Conservation (phyloP, 768 basidiomycete genomes). For the Boletus patriciae region DNA sequence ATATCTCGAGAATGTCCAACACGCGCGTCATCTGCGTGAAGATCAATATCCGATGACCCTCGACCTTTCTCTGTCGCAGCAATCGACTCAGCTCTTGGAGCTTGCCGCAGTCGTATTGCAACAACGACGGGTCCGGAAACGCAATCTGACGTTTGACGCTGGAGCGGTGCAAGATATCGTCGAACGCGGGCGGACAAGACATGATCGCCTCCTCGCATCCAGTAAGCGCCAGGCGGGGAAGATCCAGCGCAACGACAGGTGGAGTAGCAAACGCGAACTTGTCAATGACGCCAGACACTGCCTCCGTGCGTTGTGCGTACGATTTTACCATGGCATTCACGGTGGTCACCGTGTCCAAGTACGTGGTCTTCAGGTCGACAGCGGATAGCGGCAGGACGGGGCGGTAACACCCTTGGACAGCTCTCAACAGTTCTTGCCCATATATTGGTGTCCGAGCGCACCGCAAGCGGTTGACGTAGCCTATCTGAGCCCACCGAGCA, state of each 20-base stretch:
- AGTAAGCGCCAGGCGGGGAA: slow-evolving; percentile 62
- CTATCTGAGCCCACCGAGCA: slow-evolving; percentile 66
- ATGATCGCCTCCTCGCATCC: slow-evolving; percentile 36
- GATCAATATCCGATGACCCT: slow-evolving; percentile 87
- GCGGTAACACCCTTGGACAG: slow-evolving; percentile 38
- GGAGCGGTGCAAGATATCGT: slow-evolving; percentile 65
- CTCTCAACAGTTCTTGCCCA: slow-evolving; percentile 46
- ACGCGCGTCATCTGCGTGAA: slow-evolving; percentile 98
- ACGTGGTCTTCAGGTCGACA: slow-evolving; percentile 38
- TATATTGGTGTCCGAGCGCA: slow-evolving; percentile 52
- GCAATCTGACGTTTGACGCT: slow-evolving; percentile 88
- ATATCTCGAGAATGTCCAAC: slow-evolving; percentile 91
- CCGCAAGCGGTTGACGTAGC: slow-evolving; percentile 72
- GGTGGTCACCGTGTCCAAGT: slow-evolving; percentile 44
- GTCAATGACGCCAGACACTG: slow-evolving; percentile 55
- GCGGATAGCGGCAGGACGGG: slow-evolving; percentile 55
- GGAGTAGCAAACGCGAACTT: slow-evolving; percentile 83
- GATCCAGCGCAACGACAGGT: slow-evolving; percentile 68
- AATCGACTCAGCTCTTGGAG: slow-evolving; percentile 80
- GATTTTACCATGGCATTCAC: slow-evolving; percentile 61
- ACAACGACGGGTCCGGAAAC: slow-evolving; percentile 84
- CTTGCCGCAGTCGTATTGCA: slow-evolving; percentile 97
- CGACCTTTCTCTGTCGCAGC: slow-evolving; percentile 79
- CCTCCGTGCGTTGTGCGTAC: slow-evolving; percentile 55
- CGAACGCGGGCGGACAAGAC: slow-evolving; percentile 50